Evolutionary conservation across 106 monocot genomes (phyloP), one percentile per base, ranked within the genome.

Genomic region (Dendrobium nobile): DNA sequence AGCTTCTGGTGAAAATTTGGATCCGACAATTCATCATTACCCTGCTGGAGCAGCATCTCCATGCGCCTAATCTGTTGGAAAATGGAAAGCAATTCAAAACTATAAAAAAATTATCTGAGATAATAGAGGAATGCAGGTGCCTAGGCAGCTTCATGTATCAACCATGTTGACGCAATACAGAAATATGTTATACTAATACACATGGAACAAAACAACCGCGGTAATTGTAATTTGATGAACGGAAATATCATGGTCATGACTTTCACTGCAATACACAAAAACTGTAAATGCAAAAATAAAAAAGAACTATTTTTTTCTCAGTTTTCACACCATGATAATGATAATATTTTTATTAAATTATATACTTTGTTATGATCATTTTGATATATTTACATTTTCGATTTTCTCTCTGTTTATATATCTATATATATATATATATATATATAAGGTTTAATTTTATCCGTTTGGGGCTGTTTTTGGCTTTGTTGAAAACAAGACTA

Each of bases 1-100:
- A 74, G 74, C 31, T 74, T 74, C n/a, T 74, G 74, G 74, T 74
- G 43, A 74, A 74, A 74, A 19, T 74, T 74, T 74, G 74, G 42
- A 74, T 74, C 74, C 10, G 19, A 42, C 74, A 74, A 44, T 70
- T 70, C 70, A 74, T 74, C 74, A 44, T 41, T 42, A 28, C 74
- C 74, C 74, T 42, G n/a, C n/a, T 44, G 43, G 40, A 74, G 74
- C 42, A 74, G 44, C 43, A 42, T 44, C 74, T 43, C 74, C 74
- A 74, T 41, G 1, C 15, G 43, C n/a, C 74, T 74, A 74, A 74
- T 7, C 74, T 74, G 74, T 20, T 74, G 1, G 19, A 44, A 74
- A 74, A 73, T 67, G 9, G 24, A 9, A 67, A 67, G 37, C 0
- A 37, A 70, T 37, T 70, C 33, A 70, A 11, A 33, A 16, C 19